Base-by-base conservation (phyloP, 805 yeast genomes). In the Zygotorulaspora danielsina region DNA sequence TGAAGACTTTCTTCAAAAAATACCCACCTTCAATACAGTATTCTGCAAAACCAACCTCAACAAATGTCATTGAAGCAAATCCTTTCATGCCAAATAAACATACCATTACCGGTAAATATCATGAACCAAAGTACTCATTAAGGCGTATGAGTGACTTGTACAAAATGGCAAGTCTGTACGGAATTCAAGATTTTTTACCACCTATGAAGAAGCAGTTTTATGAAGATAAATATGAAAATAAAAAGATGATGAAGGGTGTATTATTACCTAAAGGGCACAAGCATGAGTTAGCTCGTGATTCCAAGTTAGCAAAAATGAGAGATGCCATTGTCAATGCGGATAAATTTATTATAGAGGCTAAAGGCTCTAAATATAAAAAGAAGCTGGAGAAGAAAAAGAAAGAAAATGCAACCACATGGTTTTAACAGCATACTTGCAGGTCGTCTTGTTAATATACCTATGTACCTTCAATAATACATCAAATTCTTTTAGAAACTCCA, bases 11-110 rank as follows among this genome's bases (percentile, higher is more conserved):
- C 64, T 88, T 89, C 67, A 70, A 76, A 35, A 81, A 77, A 60
- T 85, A 78, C 57, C 97, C 97, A 21, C 96, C 96, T 6, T 67
- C 81, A 16, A 73, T 74, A 13, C 59, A 72, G 49, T 89, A 87
- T 61, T 69, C 85, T 4, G 64, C 70, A 2, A 72, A 70, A 46
- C 83, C 95, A 36, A 75, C 84, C 2, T 66, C 76, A 19, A 79
- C 84, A 16, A 67, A 65, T 34, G 89, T 87, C 34, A 72, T 75
- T 16, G 75, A 76, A 44, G 84, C 88, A 51, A 89, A 89, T 63
- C 97, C 97, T 38, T 89, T 89, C 62, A 63, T 86, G 39, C 81
- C 95, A 17, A 88, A 86, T 62, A 82, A 75, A 55, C 88, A 88
- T 61, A 87, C 94, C 15, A 75, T 82, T 16, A 86, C 94, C 16